Conservation (phyloP, 352 stramenopile genomes). For the Phytophthora pini region DNA sequence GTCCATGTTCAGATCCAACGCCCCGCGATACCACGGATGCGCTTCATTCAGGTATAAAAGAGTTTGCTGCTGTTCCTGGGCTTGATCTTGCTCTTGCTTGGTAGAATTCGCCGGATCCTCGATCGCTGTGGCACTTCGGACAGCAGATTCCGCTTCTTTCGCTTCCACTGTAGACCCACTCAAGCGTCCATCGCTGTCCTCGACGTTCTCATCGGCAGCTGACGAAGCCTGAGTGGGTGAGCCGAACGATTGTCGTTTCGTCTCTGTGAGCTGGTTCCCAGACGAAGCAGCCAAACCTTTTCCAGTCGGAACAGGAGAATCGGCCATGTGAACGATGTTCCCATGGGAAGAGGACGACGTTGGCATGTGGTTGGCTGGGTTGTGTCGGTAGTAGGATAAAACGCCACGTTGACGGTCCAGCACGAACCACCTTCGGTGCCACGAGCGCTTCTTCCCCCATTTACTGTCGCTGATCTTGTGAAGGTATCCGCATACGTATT, state of each 20-base stretch:
- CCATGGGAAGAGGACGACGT: constrained; percentile 51
- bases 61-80: constrained; percentile 48
- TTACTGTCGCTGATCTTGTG: constrained; percentile 90
- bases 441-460: constrained; percentile 80
- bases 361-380: constrained; percentile 76
- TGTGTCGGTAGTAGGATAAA: constrained; percentile 85
- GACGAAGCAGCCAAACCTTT: constrained; percentile 14
- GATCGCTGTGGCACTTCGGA: constrained; percentile 19
- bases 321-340: constrained; percentile 81
- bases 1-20: constrained; percentile 76
- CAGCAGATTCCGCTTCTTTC: constrained; percentile 23
- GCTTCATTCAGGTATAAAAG: constrained; percentile 79
- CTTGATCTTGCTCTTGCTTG: constrained; percentile 25
- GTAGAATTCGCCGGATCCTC: constrained; percentile 14
- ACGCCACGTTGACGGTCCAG: constrained; percentile 76
- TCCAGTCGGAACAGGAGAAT: constrained; percentile 30
- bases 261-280: constrained; percentile 15
- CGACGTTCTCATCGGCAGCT: constrained; percentile 11
- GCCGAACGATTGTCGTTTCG: constrained; percentile 24
- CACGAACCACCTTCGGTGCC: constrained; percentile 89
- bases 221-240: not conserved
- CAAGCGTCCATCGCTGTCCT: constrained; percentile 2
- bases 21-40: constrained; percentile 81
- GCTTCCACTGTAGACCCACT: constrained; percentile 22
- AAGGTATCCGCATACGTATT: constrained; percentile 84